These are phyloP conservation scores for Begonia peltatifolia DNA, from an alignment of 306 rosid species.

Conservation along the genomic window DNA sequence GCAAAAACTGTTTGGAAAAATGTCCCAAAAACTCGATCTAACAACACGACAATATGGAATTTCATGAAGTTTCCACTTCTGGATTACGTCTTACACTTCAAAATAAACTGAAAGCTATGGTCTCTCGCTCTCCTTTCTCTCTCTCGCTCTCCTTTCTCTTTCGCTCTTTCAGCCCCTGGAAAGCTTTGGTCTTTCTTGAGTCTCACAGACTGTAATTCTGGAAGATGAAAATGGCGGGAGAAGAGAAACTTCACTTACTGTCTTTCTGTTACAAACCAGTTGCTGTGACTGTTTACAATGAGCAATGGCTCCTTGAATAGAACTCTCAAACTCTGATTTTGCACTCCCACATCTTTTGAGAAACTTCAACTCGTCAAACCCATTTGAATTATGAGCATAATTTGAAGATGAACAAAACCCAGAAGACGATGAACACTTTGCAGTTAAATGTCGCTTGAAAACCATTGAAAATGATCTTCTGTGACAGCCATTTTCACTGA, in stretches of 20 bases:
- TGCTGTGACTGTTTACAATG: constrained; percentile 69
- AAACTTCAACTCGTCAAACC: constrained; percentile 25
- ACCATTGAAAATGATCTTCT: constrained; percentile 77
- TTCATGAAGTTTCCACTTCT: too few relatives aligned
- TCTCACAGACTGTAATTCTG: constrained; percentile 30
- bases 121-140: neutral
- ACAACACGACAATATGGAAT: too few relatives aligned
- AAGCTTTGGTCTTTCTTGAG: constrained; percentile 36
- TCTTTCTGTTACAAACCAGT: constrained; percentile 28
- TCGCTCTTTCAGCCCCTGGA: constrained; percentile 30
- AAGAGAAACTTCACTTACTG: constrained; percentile 34
- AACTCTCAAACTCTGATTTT: constrained; percentile 64
- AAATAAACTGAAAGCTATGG: too few relatives aligned
- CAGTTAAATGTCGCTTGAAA: constrained; percentile 36
- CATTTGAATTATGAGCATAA: constrained; percentile 12
- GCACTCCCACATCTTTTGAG: constrained; percentile 71
- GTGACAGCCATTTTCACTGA: constrained; percentile 25
- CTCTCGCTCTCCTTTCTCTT: neutral
- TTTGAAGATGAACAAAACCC: constrained; percentile 39
- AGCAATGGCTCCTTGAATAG: constrained; percentile 96
- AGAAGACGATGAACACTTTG: constrained; percentile 19
- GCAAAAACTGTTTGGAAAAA: too few relatives aligned
- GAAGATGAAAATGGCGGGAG: constrained; percentile 29
- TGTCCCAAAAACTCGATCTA: too few relatives aligned
- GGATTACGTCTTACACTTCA: too few relatives aligned